Conservation (phyloP, 495 filamentous ascomycete genomes). For the Aspergillus steynii region DNA sequence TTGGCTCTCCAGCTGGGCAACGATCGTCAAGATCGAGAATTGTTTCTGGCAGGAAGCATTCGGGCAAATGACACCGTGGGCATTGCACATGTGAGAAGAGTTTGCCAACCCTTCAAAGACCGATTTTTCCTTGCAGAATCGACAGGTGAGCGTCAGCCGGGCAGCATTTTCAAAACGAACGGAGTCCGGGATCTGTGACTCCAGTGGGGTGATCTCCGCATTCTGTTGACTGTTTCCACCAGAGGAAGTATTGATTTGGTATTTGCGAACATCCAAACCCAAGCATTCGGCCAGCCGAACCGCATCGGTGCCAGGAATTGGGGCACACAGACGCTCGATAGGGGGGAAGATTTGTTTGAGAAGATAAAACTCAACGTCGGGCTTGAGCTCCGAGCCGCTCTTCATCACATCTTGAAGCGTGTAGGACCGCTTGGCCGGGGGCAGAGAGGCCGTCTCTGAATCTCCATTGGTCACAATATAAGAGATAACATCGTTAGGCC, state of each 20-base stretch:
- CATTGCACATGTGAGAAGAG: conserved; percentile 59
- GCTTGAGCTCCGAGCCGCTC: conserved; percentile 67
- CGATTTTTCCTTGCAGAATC: conserved; percentile 69
- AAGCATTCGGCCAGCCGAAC: conserved; percentile 87
- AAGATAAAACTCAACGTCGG: conserved; percentile 94
- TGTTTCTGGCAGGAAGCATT: conserved; percentile 58
- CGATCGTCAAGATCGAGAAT: conserved; percentile 69
- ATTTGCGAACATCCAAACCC: conserved; percentile 86
- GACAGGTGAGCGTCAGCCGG: conserved; percentile 75
- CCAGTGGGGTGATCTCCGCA: conserved; percentile 73
- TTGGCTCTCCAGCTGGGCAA: conserved; percentile 83
- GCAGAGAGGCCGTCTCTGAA: conserved; percentile 61
- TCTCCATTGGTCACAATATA: conserved; percentile 88
- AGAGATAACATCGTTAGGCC: conserved; percentile 91
- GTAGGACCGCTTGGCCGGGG: conserved; percentile 83
- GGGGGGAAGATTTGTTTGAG: conserved; percentile 98
- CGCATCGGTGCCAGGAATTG: conserved; percentile 88
- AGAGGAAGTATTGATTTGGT: conserved; percentile 64
- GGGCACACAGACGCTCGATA: conserved; percentile 95
- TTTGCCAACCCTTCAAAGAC: conserved; percentile 71
- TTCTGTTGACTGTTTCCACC: conserved; percentile 54
- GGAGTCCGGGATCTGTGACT: conserved; percentile 87
- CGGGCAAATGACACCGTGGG: conserved; percentile 74
- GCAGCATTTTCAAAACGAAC: conserved; percentile 78
- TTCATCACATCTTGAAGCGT: conserved; percentile 83